Evolutionary conservation across 441 rosid species (phyloP).

Genomic region (Lagerstroemia fauriei): DNA sequence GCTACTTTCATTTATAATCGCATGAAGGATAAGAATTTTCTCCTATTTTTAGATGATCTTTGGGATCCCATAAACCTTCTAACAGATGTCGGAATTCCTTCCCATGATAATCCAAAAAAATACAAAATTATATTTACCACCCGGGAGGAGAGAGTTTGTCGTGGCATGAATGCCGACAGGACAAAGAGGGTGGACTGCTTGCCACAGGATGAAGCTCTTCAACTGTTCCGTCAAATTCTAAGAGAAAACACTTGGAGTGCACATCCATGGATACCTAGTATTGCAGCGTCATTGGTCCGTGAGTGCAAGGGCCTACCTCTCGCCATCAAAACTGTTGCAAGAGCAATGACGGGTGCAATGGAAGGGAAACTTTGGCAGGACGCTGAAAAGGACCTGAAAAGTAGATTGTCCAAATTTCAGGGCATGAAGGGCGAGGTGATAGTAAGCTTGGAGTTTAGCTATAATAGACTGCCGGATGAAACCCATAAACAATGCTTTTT

Average conservation of each 20-base stretch:
- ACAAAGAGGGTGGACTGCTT: neutral
- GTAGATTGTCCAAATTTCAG: neutral
- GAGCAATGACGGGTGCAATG: neutral
- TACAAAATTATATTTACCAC: slow-evolving; percentile 31
- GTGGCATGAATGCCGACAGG: neutral
- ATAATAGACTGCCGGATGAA: slow-evolving; percentile 27
- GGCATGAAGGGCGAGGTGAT: slow-evolving; percentile 25
- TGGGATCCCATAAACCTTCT: slow-evolving; percentile 32
- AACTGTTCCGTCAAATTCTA: neutral
- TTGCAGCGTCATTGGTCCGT: neutral
- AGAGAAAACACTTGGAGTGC: neutral
- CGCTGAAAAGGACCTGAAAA: slow-evolving; percentile 2
- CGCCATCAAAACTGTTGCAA: slow-evolving; percentile 38
- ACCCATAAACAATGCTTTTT: slow-evolving; percentile 29
- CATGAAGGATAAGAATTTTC: slow-evolving; percentile 1
- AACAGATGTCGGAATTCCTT: slow-evolving; percentile 26
- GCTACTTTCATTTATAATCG: neutral
- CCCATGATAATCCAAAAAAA: neutral
- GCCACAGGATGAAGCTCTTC: neutral
- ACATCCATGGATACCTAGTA: neutral
- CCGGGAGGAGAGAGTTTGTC: slow-evolving; percentile 8
- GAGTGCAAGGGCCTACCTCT: slow-evolving; percentile 40
- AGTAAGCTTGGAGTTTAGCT: slow-evolving; percentile 36
- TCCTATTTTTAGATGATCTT: slow-evolving; percentile 28
- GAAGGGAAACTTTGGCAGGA: neutral